Evolutionary conservation across 108 stramenopile species (phyloP).

Genomic region (Fistulifera solaris): DNA sequence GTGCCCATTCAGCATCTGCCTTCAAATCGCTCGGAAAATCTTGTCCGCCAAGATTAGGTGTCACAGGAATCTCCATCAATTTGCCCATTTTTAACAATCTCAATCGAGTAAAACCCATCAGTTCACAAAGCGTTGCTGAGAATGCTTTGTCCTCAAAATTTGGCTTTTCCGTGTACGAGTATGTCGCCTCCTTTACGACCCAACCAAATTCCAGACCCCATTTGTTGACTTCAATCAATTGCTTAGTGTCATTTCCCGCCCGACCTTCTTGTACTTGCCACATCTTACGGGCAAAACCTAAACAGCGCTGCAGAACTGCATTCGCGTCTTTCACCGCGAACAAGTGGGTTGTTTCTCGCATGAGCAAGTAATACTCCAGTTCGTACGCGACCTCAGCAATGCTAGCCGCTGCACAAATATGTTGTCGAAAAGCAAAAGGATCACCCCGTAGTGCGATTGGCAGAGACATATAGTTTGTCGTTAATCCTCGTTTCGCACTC

Average conservation of each 20-base stretch:
- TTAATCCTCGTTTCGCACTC: slow-evolving; percentile 6
- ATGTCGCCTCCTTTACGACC: slow-evolving; percentile 47
- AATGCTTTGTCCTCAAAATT: slow-evolving; percentile 10
- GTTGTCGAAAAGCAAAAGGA: slow-evolving; percentile 39
- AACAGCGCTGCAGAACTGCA: slow-evolving; percentile 41
- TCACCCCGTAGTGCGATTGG: slow-evolving; percentile 44
- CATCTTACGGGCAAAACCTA: slow-evolving; percentile 41
- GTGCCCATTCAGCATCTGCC: slow-evolving; percentile 39
- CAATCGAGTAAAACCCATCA: slow-evolving; percentile 61
- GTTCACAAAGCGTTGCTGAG: slow-evolving; percentile 26
- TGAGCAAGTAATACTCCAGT: slow-evolving; percentile 54
- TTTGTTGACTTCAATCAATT: slow-evolving; percentile 30
- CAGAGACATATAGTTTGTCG: background rate
- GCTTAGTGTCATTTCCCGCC: slow-evolving; percentile 15
- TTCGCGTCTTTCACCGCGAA: slow-evolving; percentile 56
- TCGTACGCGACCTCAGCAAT: slow-evolving; percentile 34
- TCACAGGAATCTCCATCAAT: slow-evolving; percentile 11
- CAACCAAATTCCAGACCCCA: slow-evolving; percentile 69
- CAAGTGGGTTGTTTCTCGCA: slow-evolving; percentile 48
- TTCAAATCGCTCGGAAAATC: background rate
- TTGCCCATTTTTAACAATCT: slow-evolving; percentile 49
- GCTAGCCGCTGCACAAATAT: slow-evolving; percentile 33
- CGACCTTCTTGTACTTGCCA: slow-evolving; percentile 20
- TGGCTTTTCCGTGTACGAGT: background rate
- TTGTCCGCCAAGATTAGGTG: background rate